Conservation (phyloP, 768 basidiomycete genomes). For the Leccinum boreale region DNA sequence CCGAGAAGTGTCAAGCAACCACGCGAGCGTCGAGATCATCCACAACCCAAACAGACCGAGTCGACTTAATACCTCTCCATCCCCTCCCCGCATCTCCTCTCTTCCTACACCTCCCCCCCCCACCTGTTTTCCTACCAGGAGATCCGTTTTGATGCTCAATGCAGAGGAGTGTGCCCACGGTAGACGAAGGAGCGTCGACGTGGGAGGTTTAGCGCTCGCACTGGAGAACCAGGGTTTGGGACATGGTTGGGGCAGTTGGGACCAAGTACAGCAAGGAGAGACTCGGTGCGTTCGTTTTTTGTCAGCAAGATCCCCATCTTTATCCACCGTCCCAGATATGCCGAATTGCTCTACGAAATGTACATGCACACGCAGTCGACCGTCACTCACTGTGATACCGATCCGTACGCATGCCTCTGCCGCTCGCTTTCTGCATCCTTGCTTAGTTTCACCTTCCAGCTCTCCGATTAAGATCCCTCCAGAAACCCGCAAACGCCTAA, state of each 20-base stretch:
- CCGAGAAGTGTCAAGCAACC: constrained; percentile 33
- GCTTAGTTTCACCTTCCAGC: constrained; percentile 30
- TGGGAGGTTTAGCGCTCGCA: constrained; percentile 84
- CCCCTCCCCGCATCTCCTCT: constrained; percentile 1
- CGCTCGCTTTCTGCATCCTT: not conserved
- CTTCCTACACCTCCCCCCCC: not conserved
- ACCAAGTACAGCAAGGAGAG: constrained; percentile 44
- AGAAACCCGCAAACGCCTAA: constrained; percentile 57
- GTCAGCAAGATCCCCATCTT: not conserved
- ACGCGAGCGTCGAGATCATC: constrained; percentile 36
- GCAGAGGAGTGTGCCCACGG: constrained; percentile 29
- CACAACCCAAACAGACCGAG: constrained; percentile 16
- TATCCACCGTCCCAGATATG: constrained; percentile 47
- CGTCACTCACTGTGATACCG: constrained; percentile 49
- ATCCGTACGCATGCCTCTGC: constrained; percentile 19
- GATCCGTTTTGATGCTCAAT: constrained; percentile 20
- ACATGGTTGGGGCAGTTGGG: constrained; percentile 68
- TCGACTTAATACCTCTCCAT: constrained; percentile 5
- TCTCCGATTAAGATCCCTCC: constrained; percentile 46
- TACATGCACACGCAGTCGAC: constrained; percentile 73
- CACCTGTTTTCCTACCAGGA: not conserved
- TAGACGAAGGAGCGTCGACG: constrained; percentile 78
- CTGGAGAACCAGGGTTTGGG: constrained; percentile 59
- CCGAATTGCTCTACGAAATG: constrained; percentile 84
- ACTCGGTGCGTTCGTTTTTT: constrained; percentile 42